These are phyloP conservation scores for Kalanchoe fedtschenkoi DNA, from an alignment of 164 flowering plant genomes.

Conservation along the genomic window DNA sequence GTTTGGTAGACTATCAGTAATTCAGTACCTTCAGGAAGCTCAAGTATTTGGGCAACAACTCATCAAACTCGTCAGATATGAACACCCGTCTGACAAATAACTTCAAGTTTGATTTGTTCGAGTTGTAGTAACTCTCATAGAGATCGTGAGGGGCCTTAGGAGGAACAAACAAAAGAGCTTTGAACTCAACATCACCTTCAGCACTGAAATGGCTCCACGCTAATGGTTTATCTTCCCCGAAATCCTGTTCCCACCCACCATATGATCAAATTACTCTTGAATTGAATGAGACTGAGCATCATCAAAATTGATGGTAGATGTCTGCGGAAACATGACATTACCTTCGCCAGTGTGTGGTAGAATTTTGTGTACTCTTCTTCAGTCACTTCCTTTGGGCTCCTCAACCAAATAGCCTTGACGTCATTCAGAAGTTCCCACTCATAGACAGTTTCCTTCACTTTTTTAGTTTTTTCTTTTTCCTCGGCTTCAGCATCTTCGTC, in stretches of 20 bases:
- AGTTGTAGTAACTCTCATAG: slow-evolving; percentile 87
- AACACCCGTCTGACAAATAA: slow-evolving; percentile 88
- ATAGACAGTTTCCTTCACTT: slow-evolving; percentile 69
- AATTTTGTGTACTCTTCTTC: slow-evolving; percentile 93
- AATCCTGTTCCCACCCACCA: slow-evolving; percentile 46
- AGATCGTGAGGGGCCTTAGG: slow-evolving; percentile 97
- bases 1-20: slow-evolving; percentile 19
- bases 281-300: neutral
- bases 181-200: slow-evolving; percentile 99
- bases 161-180: slow-evolving; percentile 91
- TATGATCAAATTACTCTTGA: neutral
- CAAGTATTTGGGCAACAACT: slow-evolving; percentile 85
- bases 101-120: slow-evolving; percentile 81
- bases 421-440: slow-evolving; percentile 98
- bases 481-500: slow-evolving; percentile 69
- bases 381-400: slow-evolving; percentile 91
- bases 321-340: slow-evolving; percentile 11
- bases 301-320: neutral
- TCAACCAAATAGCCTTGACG: slow-evolving; percentile 90
- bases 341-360: slow-evolving; percentile 90
- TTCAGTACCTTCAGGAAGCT: slow-evolving; percentile 73
- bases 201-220: slow-evolving; percentile 92
- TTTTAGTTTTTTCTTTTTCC: slow-evolving; percentile 82
- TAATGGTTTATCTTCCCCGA: slow-evolving; percentile 81
- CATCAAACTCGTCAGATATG: slow-evolving; percentile 97